Base-by-base conservation (phyloP, 192 early-diverging fungal genomes). In the Spinellus fusiger region DNA sequence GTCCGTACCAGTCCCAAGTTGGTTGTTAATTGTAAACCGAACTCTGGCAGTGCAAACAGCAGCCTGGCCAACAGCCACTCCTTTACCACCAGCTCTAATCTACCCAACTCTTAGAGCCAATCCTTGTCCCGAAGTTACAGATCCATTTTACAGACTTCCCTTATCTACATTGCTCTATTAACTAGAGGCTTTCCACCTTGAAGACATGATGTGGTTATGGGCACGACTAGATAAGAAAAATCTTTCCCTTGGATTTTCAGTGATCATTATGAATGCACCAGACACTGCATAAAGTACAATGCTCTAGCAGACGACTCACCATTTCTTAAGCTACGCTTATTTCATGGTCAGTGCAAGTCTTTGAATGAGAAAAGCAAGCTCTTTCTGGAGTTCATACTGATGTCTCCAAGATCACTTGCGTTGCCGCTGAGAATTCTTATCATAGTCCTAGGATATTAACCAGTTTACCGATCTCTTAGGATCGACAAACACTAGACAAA, bases 71-170 rank as follows among this genome's bases (percentile, higher is more conserved):
- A 37, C 6, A 37, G 35, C 35, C 35, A 9, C 35, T 6, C 35
- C 35, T 9, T 37, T 9, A 37, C 6, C 7, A 6, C 35, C 35
- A 37, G 13, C 6, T 9, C 35, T 37, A 37, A 37, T 13, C 35
- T 37, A 13, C 7, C 35, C 35, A 37, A 13, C 35, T 13, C 6
- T 6, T 37, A 13, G 35, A 37, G 86, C 83, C 85, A 88, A 87
- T 88, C 82, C 85, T 83, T 88, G 69, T 88, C 80, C 81, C 84
- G 75, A 87, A 86, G 86, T 88, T 88, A 88, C 81, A 78, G 82
- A 88, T 88, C 81, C 81, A 85, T 78, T 88, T 87, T 88, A 85
- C 85, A 83, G 83, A 89, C 84, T 87, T 88, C 82, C 79, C 84
- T 84, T 88, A 88, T 78, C 84, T 88, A 85, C 84, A 83, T 88